Base-by-base conservation (phyloP, 2,329 filamentous ascomycete genomes). In the Ophiocordyceps sinensis region DNA sequence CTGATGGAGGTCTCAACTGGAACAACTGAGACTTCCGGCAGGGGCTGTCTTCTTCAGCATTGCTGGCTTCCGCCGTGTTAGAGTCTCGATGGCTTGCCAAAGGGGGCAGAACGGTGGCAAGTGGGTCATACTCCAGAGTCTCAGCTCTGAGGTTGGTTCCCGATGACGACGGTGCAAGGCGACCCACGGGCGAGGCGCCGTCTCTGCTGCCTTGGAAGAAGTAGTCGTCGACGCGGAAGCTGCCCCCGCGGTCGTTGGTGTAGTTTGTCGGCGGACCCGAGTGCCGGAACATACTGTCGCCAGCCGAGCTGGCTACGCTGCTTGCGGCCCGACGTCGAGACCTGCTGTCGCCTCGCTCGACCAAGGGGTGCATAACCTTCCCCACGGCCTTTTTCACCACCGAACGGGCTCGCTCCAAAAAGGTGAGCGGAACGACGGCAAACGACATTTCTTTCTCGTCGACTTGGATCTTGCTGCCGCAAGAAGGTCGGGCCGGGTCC, bases 361-460 rank as follows among this genome's bases (percentile, higher is more conserved):
- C 63, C 8, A 76, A 66, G 17, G 75, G 68, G 47, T 79, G 72
- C 44, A 78, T 78, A 40, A 81, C 71, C 57, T 79, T 80, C 42
- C 68, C 73, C 6, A 79, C 66, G 4, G 73, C 68, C 54, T 81
- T 81, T 60, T 79, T 80, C 39, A 93, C 73, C 32, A 78, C 84
- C 12, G 84, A 93, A 37, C 79, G 77, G 39, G 91, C 83, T 29
- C 86, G 80, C 54, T 94, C 85, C 17, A 96, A 70, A 46, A 95
- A 78, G 8, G 82, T 88, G 39, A 95, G 77, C 30, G 88, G 88
- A 14, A 94, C 82, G 42, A 98, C 91, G 43, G 91, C 91, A 42
- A 79, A 77, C 37, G 86, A 88, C 53, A 98, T 78, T 61, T 98
- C 91, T 54, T 79, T 79, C 49, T 85, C 86, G 44, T 94, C 88